Evolutionary conservation across 2,329 filamentous ascomycete genomes (phyloP), one percentile per base, ranked within the genome.

Genomic region (Phyllosticta citrichinensis): DNA sequence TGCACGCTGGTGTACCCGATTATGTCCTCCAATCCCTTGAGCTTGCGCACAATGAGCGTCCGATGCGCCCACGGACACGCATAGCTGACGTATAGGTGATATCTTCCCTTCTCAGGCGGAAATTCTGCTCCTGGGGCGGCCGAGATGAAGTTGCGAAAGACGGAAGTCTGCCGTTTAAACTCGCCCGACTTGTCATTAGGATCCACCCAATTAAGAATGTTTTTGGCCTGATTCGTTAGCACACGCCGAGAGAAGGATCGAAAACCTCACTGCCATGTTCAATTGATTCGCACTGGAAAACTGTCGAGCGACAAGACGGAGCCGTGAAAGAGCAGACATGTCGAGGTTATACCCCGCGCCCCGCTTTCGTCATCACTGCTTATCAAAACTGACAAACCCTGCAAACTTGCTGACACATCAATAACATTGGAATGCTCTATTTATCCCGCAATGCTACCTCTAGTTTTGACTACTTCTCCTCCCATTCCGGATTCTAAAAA

Each of bases 41-140:
- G 82, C 73, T 91, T 87, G 62, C 93, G 83, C 2, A 89, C 88
- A 66, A 97, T 96, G 65, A 97, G 80, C 0, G 91, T 87, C 52
- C 94, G 87, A 70, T 91, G 90, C 5, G 93, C 92, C 92, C 92
- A 97, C 3, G 92, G 92, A 75, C 92, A 97, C 6, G 92, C 92
- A 75, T 96, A 96, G 69, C 88, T 93, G 66, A 96, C 87, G 72
- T 93, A 99, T 68, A 99, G 84, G 76, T 99, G 94, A 74, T 99
- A 99, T 61, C 94, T 83, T 58, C 83, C 90, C 76, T 89, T 90
- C 76, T 97, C 93, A 0, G 91, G 83, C 5, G 91, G 88, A 67
- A 91, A 97, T 73, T 86, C 77, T 5, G 89, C 87, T 52, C 83
- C 86, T 0, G 84, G 75, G 67, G 89, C 83, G 64, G 81, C 83